Base-by-base conservation (phyloP, 2,329 filamentous ascomycete species). In the Ceratocystis destructans region DNA sequence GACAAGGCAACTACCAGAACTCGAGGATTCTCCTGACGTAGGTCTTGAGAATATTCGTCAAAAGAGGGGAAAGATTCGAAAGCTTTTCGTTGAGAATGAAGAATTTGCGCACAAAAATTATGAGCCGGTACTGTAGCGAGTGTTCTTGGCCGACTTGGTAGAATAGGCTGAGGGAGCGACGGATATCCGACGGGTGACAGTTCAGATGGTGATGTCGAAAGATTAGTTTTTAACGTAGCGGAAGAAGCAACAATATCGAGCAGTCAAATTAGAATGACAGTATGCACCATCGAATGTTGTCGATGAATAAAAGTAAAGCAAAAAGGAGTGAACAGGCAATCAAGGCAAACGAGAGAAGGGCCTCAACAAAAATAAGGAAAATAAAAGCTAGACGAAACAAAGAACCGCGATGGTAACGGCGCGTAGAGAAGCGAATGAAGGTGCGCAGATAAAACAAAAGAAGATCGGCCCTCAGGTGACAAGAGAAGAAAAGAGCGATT, bases 401-500 rank as follows among this genome's bases (percentile, higher is more conserved):
- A 37, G 37, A 41, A 41, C 37, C 37, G 37, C 37, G 37, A 41
- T 41, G 37, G 10, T 15, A 15, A 41, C 37, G 37, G 37, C 37
- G 37, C 37, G 37, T 41, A 41, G 37, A 41, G 37, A 41, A 41
- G 37, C 37, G 37, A 41, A 41, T 41, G 37, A 41, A 37, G 33
- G 10, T 41, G 37, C 37, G 37, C 10, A 41, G 10, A 41, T 41
- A 41, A 41, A 59, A 20, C 55, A 53, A 55, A 31, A 15, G 17
- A 41, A 62, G 28, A 44, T 44, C 48, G 53, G n/a, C 10, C 10
- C 25, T 48, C 44, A 33, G 55, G 17, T 59, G 55, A 37, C 55
- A 28, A 53, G 44, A 37, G 61, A 37, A 61, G 45, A 5, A 61
- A 33, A 66, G 41, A 66, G 46, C 46, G 57, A 44, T 62, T 61